A percentile compares a stretch with the other conserved stretches of the same genome.
Evolutionary conservation across 1,284 basidiomycete genomes (phyloP).

Genomic region (Porodaedalea pini): DNA sequence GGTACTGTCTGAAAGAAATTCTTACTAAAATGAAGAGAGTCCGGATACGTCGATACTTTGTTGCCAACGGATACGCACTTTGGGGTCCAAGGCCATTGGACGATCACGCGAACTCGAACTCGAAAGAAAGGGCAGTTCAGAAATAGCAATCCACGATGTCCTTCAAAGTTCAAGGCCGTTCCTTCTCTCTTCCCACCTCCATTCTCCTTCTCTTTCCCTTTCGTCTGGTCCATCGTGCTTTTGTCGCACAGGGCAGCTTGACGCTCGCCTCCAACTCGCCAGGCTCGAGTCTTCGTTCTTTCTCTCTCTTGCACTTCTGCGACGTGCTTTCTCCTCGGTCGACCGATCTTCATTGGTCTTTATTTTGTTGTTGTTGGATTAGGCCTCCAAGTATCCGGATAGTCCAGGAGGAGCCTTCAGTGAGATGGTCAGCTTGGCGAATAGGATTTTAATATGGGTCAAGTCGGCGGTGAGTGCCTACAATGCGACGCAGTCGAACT

Average conservation of each 20-base stretch:
- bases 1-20: no score
- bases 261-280: constrained; percentile 5
- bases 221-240: background rate
- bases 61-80: no score
- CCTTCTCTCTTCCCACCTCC: background rate
- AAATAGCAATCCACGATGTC: no score
- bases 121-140: no score
- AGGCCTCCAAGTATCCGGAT: background rate
- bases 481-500: background rate
- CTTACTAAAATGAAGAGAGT: no score
- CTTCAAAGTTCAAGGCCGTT: no score
- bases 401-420: background rate
- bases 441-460: constrained; percentile 10
- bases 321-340: background rate
- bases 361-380: background rate
- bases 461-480: constrained; percentile 8
- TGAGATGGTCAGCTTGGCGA: background rate
- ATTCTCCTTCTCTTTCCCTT: background rate
- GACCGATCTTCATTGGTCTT: background rate
- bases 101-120: no score
- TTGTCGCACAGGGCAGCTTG: background rate
- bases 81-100: no score
- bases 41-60: no score
- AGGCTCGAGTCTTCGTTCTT: background rate
- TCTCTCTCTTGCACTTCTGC: background rate